Evolutionary conservation across 106 monocot species (phyloP).

Genomic region (Vanilla planifolia): DNA sequence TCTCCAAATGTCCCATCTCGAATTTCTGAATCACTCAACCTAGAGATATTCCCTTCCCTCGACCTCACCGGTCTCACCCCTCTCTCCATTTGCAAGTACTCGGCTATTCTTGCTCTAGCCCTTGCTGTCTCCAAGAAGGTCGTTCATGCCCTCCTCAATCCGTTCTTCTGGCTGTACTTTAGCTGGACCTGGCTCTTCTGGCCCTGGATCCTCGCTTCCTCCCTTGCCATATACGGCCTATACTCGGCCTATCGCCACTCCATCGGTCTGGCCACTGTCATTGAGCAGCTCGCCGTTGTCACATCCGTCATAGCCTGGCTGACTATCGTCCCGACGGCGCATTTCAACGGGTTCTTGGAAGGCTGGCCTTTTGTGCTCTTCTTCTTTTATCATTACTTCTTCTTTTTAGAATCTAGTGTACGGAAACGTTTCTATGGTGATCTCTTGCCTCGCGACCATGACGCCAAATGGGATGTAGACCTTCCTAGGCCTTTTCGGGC

Average conservation of each 20-base stretch:
- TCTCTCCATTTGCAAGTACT: constrained; percentile 61
- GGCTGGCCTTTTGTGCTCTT: constrained; percentile 81
- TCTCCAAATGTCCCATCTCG: background rate
- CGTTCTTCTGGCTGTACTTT: constrained; percentile 86
- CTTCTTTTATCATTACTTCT: constrained; percentile 84
- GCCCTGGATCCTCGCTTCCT: constrained; percentile 45
- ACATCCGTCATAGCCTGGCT: constrained; percentile 57
- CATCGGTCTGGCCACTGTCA: constrained; percentile 17
- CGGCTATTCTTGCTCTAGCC: constrained; percentile 27
- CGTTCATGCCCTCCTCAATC: constrained; percentile 19
- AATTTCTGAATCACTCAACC: constrained; percentile 3
- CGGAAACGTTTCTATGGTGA: constrained; percentile 65
- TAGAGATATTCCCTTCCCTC: constrained; percentile 4
- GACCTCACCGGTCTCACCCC: constrained; percentile 36
- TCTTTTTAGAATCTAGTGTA: constrained; percentile 78
- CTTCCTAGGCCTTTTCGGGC: constrained; percentile 21
- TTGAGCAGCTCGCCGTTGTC: constrained; percentile 57
- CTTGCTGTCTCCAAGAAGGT: constrained; percentile 24
- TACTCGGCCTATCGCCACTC: constrained; percentile 31
- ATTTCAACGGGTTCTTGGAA: constrained; percentile 70
- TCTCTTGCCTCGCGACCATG: constrained; percentile 41
- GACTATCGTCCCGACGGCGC: constrained; percentile 61
- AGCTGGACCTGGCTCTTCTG: constrained; percentile 74
- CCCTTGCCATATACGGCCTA: constrained; percentile 39
- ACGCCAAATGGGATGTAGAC: constrained; percentile 62